Evolutionary conservation across 495 filamentous ascomycete species (phyloP).

Genomic region (Evernia prunastri): DNA sequence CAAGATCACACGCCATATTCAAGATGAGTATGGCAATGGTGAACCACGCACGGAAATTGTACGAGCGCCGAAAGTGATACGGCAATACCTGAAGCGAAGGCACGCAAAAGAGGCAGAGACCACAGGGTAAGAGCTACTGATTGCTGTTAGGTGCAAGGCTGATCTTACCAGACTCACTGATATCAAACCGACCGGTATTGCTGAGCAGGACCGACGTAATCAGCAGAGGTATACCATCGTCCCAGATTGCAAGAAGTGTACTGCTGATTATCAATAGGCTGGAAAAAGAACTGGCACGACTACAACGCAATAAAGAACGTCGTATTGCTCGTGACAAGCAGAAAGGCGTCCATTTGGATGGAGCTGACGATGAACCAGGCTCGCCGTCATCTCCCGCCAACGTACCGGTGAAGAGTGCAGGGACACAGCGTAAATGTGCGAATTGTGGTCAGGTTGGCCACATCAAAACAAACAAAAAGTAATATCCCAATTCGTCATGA

Average conservation of each 20-base stretch:
- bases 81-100: conserved; percentile 52
- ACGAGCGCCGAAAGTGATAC: conserved; percentile 67
- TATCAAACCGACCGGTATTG: conserved; percentile 66
- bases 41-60: conserved; percentile 55
- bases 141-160: conserved; percentile 24
- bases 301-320: conserved; percentile 86
- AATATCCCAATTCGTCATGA: conserved; percentile 23
- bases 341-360: conserved; percentile 54
- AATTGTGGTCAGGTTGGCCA: conserved; percentile 94
- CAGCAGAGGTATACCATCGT: conserved; percentile 40
- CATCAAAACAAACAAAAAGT: conserved; percentile 99
- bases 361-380: conserved; percentile 37
- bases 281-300: conserved; percentile 67
- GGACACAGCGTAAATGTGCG: conserved; percentile 89
- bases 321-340: conserved; percentile 86
- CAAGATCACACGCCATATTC: conserved; percentile 63
- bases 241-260: conserved; percentile 9
- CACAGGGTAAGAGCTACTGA: conserved; percentile 50
- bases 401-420: conserved; percentile 39
- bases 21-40: conserved; percentile 55
- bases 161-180: conserved; percentile 45
- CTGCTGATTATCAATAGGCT: conserved; percentile 43
- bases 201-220: conserved; percentile 59
- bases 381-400: conserved; percentile 43
- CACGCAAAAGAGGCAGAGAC: conserved; percentile 54